These are phyloP conservation scores for Fusarium sp. DNA, from an alignment of 2,329 filamentous ascomycete genomes.

Conservation along the genomic window DNA sequence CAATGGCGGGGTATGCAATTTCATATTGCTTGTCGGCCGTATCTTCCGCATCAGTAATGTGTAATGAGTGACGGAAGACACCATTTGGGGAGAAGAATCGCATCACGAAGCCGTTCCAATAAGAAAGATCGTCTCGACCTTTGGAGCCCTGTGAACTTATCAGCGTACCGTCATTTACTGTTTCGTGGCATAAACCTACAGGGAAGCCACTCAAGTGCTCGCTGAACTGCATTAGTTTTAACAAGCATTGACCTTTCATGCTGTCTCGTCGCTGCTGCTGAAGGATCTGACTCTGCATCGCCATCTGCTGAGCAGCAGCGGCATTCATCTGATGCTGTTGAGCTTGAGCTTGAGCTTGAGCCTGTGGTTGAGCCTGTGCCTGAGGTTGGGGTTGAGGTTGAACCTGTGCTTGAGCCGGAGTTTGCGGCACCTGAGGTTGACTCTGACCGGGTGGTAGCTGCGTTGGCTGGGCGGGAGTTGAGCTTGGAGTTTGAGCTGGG, in stretches of 20 bases:
- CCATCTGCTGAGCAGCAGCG: slow-evolving; percentile 54
- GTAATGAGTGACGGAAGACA: slow-evolving; percentile 80
- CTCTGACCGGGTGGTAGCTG: slow-evolving; percentile 52
- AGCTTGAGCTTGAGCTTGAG: slow-evolving; percentile 37
- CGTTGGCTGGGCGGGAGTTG: slow-evolving; percentile 54
- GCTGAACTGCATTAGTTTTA: slow-evolving; percentile 73
- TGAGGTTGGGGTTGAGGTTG: slow-evolving; percentile 55
- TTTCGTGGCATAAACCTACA: slow-evolving; percentile 53
- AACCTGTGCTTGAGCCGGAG: slow-evolving; percentile 54
- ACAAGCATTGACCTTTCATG: slow-evolving; percentile 69
- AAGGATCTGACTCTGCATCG: slow-evolving; percentile 53
- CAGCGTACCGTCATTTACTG: slow-evolving; percentile 5
- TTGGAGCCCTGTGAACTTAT: slow-evolving; percentile 62
- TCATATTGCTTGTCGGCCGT: slow-evolving; percentile 83
- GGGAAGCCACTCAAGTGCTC: slow-evolving; percentile 71
- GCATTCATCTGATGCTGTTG: slow-evolving; percentile 52
- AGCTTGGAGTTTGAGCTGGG: slow-evolving; percentile 61
- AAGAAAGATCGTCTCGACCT: slow-evolving; percentile 75
- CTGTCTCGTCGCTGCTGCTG: slow-evolving; percentile 64
- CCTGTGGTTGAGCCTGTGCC: slow-evolving; percentile 50
- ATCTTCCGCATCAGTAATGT: slow-evolving; percentile 68
- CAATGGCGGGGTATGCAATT: slow-evolving; percentile 82
- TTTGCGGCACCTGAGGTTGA: slow-evolving; percentile 53
- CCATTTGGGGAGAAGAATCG: slow-evolving; percentile 85
- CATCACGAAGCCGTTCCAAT: slow-evolving; percentile 84